Evolutionary conservation across 2,329 filamentous ascomycete species (phyloP), one percentile per base, ranked within the genome.

Genomic region (Arachnopeziza araneosa): DNA sequence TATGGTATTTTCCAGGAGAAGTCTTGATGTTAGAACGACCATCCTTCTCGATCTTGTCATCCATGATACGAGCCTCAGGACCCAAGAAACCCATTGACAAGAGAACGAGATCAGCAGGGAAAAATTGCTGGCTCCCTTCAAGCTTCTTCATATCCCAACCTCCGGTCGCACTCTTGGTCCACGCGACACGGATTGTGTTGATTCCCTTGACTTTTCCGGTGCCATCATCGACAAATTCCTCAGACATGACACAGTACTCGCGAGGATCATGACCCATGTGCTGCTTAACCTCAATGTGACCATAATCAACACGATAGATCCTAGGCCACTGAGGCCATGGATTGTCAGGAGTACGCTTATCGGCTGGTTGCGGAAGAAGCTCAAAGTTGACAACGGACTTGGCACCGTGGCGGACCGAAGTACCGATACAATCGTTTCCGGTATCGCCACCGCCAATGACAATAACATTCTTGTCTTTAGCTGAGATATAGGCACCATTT

Each of bases 111-210:
- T 98, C 93, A 26, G 93, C 93, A 48, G 91, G 91, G 88, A 97
- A 97, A 83, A 96, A 96, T 74, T 97, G 87, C 79, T 96, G 90
- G 63, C 89, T 93, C 48, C 90, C 92, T 67, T 96, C 93, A 32
- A 96, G 82, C 75, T 96, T 93, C 83, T 96, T 96, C 92, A 98
- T 97, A 77, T 97, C 93, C 93, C 93, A 98, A 52, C 93, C 93
- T 66, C 93, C 93, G 63, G 85, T 87, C 26, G 90, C 83, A 57
- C 87, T 91, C 81, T 93, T 95, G 69, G 91, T 95, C 93, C 93
- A 98, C 75, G 97, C 93, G 51, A 98, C 93, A 58, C 93, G 91
- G 61, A 95, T 85, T 51, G 92, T 96, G 78, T 95, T 96, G 82
- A 98, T 96, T 65, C 93, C 93, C 81, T 92, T 96, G 72, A 98